phyloP scores from a whole-genome alignment of 306 rosid genomes.

The Sphenostylis stenocarpa region DNA sequence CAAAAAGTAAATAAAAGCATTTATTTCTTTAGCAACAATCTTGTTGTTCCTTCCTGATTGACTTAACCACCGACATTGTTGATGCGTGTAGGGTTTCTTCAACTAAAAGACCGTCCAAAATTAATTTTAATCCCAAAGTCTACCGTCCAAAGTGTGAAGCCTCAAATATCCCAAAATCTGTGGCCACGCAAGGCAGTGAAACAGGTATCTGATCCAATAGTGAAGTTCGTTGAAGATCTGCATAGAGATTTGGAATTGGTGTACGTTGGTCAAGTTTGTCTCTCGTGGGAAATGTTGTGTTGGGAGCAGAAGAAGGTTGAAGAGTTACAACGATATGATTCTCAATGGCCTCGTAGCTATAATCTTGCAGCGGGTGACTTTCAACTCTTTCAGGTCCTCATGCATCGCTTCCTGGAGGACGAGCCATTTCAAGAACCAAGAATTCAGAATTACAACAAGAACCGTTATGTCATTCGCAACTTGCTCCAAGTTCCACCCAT shows the following conservation, averaged over 20 bases:
- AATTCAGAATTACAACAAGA: conserved; percentile 56
- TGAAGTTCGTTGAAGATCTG: conserved; percentile 51
- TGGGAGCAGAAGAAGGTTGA: conserved; percentile 67
- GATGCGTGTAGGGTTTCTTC: conserved; percentile 55
- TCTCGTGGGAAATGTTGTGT: conserved; percentile 82
- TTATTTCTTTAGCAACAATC: not conserved
- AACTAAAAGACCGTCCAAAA: conserved; percentile 51
- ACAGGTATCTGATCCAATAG: conserved; percentile 39
- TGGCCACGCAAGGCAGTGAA: conserved; percentile 47
- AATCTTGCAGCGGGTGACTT: conserved; percentile 67
- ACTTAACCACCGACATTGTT: not conserved
- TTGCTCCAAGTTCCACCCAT: conserved; percentile 71
- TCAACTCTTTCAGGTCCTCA: conserved; percentile 65
- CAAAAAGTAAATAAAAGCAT: not conserved
- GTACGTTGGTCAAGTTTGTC: conserved; percentile 78
- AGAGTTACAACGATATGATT: conserved; percentile 46
- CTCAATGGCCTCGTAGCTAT: conserved; percentile 39
- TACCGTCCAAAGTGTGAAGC: conserved; percentile 21
- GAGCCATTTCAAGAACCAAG: conserved; percentile 71
- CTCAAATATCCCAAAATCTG: conserved; percentile 36
- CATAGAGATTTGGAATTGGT: conserved; percentile 67
- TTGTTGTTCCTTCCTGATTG: not conserved
- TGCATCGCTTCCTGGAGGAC: conserved; percentile 68
- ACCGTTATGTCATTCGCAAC: conserved; percentile 51
- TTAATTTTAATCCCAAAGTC: conserved; percentile 37